These are phyloP conservation scores for Rhododendron henanense DNA, from an alignment of 148 eudicot species.

Conservation along the genomic window DNA sequence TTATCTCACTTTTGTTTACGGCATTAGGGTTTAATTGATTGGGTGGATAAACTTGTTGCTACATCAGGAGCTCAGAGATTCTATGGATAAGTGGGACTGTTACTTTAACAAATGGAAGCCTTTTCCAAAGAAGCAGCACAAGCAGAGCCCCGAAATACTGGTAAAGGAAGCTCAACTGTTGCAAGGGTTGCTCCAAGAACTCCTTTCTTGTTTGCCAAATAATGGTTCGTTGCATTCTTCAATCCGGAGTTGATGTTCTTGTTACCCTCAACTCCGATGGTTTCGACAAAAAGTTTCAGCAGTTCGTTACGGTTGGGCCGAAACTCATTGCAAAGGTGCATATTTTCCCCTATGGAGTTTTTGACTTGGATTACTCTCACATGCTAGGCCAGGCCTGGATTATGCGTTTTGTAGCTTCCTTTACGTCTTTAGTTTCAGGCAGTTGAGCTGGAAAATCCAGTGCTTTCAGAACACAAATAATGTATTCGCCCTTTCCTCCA, in stretches of 20 bases:
- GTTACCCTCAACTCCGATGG: background rate
- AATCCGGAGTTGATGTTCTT: background rate
- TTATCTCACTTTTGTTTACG: too few species aligned
- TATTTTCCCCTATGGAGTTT: background rate
- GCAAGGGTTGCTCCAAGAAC: background rate
- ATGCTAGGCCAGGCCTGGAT: background rate
- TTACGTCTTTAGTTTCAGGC: too few species aligned
- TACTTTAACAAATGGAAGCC: background rate
- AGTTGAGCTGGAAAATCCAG: too few species aligned
- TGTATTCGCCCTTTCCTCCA: too few species aligned
- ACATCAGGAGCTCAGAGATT: too few species aligned
- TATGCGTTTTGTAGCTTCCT: too few species aligned
- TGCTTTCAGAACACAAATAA: too few species aligned
- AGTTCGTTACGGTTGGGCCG: background rate
- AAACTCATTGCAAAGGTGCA: background rate
- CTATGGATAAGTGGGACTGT: too few species aligned
- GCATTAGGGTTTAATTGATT: too few species aligned
- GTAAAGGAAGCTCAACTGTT: background rate
- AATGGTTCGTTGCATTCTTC: background rate
- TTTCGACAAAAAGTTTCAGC: background rate
- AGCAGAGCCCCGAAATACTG: background rate
- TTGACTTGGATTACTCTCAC: background rate
- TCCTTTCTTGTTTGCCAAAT: background rate
- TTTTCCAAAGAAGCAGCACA: background rate
- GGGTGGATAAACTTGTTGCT: too few species aligned